These are phyloP conservation scores for Xylaria sp. DNA, from an alignment of 2,329 filamentous ascomycete genomes.

Conservation along the genomic window DNA sequence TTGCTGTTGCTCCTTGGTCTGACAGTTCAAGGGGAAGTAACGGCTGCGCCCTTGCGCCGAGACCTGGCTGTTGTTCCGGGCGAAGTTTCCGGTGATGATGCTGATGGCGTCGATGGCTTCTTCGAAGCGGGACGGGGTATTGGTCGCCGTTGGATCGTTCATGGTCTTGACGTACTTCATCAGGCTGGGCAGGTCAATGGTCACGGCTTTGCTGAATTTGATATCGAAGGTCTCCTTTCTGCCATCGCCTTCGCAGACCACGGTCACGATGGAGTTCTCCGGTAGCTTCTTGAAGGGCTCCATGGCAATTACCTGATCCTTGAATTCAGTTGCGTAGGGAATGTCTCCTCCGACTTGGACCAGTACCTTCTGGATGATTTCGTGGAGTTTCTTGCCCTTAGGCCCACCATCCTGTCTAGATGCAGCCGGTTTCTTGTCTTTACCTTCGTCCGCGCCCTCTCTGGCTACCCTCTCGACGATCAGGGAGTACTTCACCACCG, in stretches of 20 bases:
- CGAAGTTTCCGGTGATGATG: slow-evolving; percentile 44
- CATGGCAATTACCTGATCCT: slow-evolving; percentile 42
- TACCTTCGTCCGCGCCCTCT: not conserved
- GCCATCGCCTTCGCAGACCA: slow-evolving; percentile 35
- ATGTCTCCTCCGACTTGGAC: slow-evolving; percentile 32
- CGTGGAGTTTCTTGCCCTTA: slow-evolving; percentile 41
- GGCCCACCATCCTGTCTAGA: slow-evolving; percentile 15
- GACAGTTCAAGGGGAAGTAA: slow-evolving; percentile 42
- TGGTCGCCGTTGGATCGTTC: slow-evolving; percentile 34
- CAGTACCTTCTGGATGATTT: slow-evolving; percentile 39
- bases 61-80: slow-evolving; percentile 35
- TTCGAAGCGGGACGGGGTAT: slow-evolving; percentile 46
- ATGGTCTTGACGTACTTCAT: slow-evolving; percentile 42
- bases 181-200: slow-evolving; percentile 38
- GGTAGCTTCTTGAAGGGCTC: slow-evolving; percentile 35
- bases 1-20: slow-evolving; percentile 12
- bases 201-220: slow-evolving; percentile 37
- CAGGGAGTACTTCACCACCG: slow-evolving; percentile 43
- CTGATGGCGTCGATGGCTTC: slow-evolving; percentile 48
- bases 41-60: slow-evolving; percentile 43
- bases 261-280: slow-evolving; percentile 30
- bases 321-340: slow-evolving; percentile 45
- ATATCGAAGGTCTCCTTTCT: slow-evolving; percentile 37
- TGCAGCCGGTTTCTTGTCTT: slow-evolving; percentile 7
- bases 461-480: slow-evolving; percentile 28